Conservation (phyloP, 495 filamentous ascomycete species). For the Penicilliopsis zonata region DNA sequence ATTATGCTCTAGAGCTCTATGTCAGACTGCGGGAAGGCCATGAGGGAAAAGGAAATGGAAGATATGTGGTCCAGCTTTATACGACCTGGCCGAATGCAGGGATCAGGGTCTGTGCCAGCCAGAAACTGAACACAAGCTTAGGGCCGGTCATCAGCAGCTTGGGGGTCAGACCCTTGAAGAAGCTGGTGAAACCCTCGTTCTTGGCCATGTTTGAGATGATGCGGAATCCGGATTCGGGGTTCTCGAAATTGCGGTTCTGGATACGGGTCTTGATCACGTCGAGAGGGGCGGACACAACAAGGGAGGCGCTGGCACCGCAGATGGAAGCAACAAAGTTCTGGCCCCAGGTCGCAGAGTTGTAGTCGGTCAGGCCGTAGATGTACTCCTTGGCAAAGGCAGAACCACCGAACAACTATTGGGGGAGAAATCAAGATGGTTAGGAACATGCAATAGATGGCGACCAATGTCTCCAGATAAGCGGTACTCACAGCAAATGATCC, state of each 20-base stretch:
- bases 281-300: conserved; percentile 87
- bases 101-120: conserved; percentile 92
- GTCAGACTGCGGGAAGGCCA: conserved; percentile 4
- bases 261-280: conserved; percentile 99
- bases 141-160: conserved; percentile 98
- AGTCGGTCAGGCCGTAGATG: conserved; percentile 74
- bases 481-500: conserved; percentile 88
- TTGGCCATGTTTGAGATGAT: conserved; percentile 84
- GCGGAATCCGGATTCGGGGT: conserved; percentile 84
- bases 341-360: conserved; percentile 86
- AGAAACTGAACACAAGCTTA: conserved; percentile 99
- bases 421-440: too few species aligned
- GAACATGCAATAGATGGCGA: too few species aligned
- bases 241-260: conserved; percentile 98
- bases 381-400: conserved; percentile 98
- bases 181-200: conserved; percentile 71
- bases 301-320: conserved; percentile 79
- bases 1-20: conserved; percentile 4
- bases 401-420: conserved; percentile 78
- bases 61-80: conserved; percentile 19
- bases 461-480: neutral
- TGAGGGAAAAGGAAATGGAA: conserved; percentile 5
- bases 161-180: conserved; percentile 96
- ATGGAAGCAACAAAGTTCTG: conserved; percentile 98
- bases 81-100: conserved; percentile 52